Evolutionary conservation across 2,329 filamentous ascomycete genomes (phyloP).

Genomic region (Penicillium fuscoglaucum): DNA sequence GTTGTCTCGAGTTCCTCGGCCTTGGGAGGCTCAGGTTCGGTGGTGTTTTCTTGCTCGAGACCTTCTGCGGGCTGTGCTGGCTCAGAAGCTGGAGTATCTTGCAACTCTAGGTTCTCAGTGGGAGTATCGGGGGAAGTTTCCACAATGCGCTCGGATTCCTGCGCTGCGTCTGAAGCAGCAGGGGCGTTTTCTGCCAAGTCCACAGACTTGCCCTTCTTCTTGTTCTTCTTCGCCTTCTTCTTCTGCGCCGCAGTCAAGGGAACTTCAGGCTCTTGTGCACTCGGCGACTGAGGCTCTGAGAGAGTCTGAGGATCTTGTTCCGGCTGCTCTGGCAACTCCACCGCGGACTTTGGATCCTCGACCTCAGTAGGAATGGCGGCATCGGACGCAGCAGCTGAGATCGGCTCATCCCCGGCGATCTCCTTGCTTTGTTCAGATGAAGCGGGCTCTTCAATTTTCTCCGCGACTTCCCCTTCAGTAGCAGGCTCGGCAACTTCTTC

Average conservation of each 20-base stretch:
- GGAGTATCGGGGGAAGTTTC: constrained; percentile 3
- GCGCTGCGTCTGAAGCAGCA: constrained; percentile 1
- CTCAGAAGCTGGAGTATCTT: neutral
- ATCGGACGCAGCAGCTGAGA: neutral
- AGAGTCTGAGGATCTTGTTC: neutral
- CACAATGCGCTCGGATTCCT: constrained; percentile 9
- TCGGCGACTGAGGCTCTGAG: constrained; percentile 4
- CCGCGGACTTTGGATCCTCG: neutral
- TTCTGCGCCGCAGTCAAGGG: constrained; percentile 18
- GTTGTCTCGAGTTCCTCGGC: constrained; percentile 15
- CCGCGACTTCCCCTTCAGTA: neutral
- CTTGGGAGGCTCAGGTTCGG: constrained; percentile 11
- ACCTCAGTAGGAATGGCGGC: neutral
- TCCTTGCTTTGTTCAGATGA: neutral
- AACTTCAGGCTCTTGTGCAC: constrained; percentile 7
- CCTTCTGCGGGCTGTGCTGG: neutral
- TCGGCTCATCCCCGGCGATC: neutral
- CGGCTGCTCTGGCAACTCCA: constrained; percentile 3
- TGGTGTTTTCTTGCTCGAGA: neutral
- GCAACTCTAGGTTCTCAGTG: neutral
- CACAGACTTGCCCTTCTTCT: constrained; percentile 27
- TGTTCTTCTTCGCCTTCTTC: constrained; percentile 28
- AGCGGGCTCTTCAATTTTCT: neutral
- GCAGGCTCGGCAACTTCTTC: neutral
- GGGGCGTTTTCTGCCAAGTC: constrained; percentile 16